These are phyloP conservation scores for Solanum corneliomulleri DNA, from an alignment of 257 asterid species.

Conservation along the genomic window DNA sequence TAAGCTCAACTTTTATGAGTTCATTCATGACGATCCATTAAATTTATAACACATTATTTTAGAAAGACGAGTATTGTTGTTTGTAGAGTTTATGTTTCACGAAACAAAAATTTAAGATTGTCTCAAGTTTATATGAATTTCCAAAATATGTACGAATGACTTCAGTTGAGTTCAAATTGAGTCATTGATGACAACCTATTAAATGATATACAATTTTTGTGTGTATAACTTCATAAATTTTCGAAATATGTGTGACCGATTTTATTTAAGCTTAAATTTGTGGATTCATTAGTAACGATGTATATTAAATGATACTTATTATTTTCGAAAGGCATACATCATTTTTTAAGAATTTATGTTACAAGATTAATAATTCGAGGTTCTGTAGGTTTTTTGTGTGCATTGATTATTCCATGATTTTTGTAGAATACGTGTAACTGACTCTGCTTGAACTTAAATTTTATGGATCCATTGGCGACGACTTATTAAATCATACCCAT, in stretches of 20 bases:
- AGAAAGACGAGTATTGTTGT: neutral
- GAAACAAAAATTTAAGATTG: too few species aligned
- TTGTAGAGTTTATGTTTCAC: neutral
- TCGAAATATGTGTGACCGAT: neutral
- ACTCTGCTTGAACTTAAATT: neutral
- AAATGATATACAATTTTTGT: neutral
- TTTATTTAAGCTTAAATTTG: neutral
- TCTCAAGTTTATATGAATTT: neutral
- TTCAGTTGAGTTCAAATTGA: neutral
- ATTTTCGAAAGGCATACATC: too few species aligned
- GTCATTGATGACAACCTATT: neutral
- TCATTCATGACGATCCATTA: neutral
- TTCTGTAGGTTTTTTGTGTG: neutral
- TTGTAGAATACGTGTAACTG: neutral
- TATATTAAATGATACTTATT: too few species aligned
- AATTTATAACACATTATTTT: neutral
- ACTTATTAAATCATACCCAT: neutral
- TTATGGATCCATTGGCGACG: neutral
- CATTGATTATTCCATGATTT: neutral
- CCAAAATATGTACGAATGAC: neutral
- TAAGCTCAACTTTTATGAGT: neutral
- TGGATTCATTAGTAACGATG: neutral
- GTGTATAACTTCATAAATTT: neutral
- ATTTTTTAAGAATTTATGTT: neutral
- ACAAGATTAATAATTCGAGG: neutral